Conservation (phyloP, 2,329 filamentous ascomycete species). For the Fusarium austroafricanum region DNA sequence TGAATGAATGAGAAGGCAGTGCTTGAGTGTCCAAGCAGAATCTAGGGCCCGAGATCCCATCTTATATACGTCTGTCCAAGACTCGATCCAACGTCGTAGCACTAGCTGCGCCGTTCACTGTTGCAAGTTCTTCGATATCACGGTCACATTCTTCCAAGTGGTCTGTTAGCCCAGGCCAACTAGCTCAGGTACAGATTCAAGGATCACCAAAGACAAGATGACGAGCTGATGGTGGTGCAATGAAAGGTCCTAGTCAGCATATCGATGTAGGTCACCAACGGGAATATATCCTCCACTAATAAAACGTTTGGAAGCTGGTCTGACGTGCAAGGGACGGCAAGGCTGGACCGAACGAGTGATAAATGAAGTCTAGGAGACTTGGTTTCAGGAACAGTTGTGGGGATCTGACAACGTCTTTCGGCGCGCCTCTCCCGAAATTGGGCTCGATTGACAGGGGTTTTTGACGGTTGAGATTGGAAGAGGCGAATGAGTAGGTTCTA, state of each 20-base stretch:
- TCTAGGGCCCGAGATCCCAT: background rate
- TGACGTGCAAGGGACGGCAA: conserved; percentile 39
- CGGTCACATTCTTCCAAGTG: conserved; percentile 29
- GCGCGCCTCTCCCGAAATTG: conserved; percentile 41
- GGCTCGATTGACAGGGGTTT: conserved; percentile 28
- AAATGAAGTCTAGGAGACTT: conserved; percentile 38
- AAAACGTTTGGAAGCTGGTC: conserved; percentile 23
- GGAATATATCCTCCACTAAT: conserved; percentile 46
- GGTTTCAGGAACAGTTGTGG: conserved; percentile 46
- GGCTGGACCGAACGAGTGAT: conserved; percentile 38
- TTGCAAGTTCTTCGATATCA: conserved; percentile 4
- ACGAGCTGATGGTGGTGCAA: conserved; percentile 37
- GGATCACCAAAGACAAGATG: conserved; percentile 25
- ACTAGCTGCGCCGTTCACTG: conserved; percentile 3
- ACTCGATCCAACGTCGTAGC: background rate
- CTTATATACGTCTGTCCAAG: conserved; percentile 28
- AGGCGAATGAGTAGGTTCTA: conserved; percentile 16
- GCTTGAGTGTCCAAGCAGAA: conserved; percentile 7
- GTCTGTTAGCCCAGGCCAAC: conserved; percentile 22
- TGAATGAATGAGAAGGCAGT: conserved; percentile 26
- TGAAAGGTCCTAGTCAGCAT: conserved; percentile 33
- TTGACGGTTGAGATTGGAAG: conserved; percentile 13
- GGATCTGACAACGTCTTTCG: conserved; percentile 29
- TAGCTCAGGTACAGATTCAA: conserved; percentile 29
- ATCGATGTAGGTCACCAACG: conserved; percentile 22